Percentiles rank a stretch among this genome's conserved stretches.
phyloP scores from a whole-genome alignment of 352 stramenopile species.

The Globisporangium solare region DNA sequence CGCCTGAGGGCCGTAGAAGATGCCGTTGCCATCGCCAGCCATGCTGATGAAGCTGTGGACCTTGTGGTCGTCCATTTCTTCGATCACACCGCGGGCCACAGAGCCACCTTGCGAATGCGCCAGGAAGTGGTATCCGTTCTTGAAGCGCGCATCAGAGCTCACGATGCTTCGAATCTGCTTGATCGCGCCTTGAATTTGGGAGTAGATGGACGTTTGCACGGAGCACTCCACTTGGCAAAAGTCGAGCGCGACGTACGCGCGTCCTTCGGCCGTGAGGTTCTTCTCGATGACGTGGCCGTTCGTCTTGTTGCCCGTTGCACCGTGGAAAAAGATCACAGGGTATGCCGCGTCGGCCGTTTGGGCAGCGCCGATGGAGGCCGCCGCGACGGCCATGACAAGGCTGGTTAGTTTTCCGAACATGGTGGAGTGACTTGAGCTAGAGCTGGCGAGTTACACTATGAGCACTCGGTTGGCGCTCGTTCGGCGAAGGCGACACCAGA shows the following conservation, averaged over 20 bases:
- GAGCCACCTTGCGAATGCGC: constrained; percentile 40
- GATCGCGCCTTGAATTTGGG: constrained; percentile 35
- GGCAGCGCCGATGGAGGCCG: background rate
- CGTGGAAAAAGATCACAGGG: constrained; percentile 46
- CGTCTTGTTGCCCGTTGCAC: constrained; percentile 21
- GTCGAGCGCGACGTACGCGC: constrained; percentile 25
- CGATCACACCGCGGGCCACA: constrained; percentile 37
- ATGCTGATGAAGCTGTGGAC: constrained; percentile 41
- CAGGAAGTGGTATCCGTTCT: constrained; percentile 42
- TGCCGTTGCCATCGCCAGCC: constrained; percentile 33
- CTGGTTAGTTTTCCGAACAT: constrained; percentile 1
- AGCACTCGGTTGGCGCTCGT: background rate
- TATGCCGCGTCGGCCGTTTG: background rate
- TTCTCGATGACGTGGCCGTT: constrained; percentile 18
- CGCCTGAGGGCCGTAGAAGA: constrained; percentile 41
- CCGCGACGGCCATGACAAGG: background rate
- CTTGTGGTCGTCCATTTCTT: constrained; percentile 58
- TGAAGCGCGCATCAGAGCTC: constrained; percentile 16
- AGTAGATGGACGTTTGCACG: constrained; percentile 13
- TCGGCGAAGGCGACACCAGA: too few relatives aligned
- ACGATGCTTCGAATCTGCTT: constrained; percentile 26
- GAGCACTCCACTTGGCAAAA: constrained; percentile 40
- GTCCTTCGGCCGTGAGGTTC: constrained; percentile 27
- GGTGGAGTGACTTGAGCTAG: background rate
- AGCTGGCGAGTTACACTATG: background rate